Percentiles rank a stretch among this genome's conserved stretches.
These are phyloP conservation scores for Aspergillus cavernicola DNA, from an alignment of 495 filamentous ascomycete genomes.

Conservation along the genomic window DNA sequence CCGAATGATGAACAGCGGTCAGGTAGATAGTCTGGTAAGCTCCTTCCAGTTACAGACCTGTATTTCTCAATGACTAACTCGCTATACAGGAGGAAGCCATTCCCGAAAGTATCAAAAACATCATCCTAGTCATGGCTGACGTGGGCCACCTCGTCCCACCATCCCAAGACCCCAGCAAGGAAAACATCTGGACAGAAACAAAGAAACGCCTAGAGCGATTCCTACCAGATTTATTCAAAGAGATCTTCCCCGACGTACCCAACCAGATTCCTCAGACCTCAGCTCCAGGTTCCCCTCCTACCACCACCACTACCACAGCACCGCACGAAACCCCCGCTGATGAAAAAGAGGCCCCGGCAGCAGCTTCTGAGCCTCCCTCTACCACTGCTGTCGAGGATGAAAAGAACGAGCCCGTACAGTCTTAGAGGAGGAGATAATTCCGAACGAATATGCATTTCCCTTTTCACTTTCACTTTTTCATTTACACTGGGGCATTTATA, in stretches of 20 bases:
- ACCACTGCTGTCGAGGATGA: not conserved
- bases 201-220: slow-evolving; percentile 89
- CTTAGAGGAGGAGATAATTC: not conserved
- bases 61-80: not conserved
- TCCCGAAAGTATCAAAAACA: slow-evolving; percentile 93
- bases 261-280: not conserved
- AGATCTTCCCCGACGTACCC: slow-evolving; percentile 43
- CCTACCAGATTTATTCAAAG: slow-evolving; percentile 66
- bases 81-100: slow-evolving; percentile 79
- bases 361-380: not conserved
- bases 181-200: slow-evolving; percentile 59
- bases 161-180: slow-evolving; percentile 39
- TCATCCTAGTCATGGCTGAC: slow-evolving; percentile 91
- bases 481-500: slow-evolving; percentile 20
- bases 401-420: not conserved
- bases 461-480: not conserved
- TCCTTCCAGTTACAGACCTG: not conserved
- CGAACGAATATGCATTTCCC: not conserved
- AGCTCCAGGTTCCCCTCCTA: not conserved
- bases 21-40: slow-evolving; percentile 76
- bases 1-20: slow-evolving; percentile 92
- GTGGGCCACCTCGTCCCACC: slow-evolving; percentile 79
- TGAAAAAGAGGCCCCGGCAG: slow-evolving; percentile 1
- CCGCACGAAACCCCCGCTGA: not conserved
- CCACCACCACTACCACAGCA: not conserved